Evolutionary conservation across 139 green algal species (phyloP), one percentile per base, ranked within the genome.

Genomic region (Raphidocelis subcapitata): DNA sequence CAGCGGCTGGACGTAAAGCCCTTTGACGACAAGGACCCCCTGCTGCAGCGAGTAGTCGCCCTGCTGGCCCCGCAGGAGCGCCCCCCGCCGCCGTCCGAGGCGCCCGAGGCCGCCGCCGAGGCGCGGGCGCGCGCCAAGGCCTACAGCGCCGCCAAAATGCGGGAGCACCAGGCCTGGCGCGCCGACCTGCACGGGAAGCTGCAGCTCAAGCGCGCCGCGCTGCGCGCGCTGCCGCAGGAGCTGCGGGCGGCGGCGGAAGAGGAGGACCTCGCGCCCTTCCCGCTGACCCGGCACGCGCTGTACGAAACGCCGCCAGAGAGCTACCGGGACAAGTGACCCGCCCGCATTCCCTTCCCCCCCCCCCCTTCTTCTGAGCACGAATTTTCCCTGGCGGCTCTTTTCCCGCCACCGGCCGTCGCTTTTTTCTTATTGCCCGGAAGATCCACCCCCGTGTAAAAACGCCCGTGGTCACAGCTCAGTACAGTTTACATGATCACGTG

Each of bases 1-100:
- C 51, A 67, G 63, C 59, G 59, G 15, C 47, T 78, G 49, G 72
- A 72, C 15, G 62, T 24, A 33, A 72, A 67, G 51, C 62, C 62
- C 5, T 72, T 78, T 62, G 63, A 72, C 55, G 72, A 72, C 2
- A 78, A 78, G 37, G 52, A 78, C 54, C 72, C 72, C 3, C 54
- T 73, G 3, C 62, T 62, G 29, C 72, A 78, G 63, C 61, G 62
- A 10, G 28, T 78, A 14, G 62, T 78, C 5, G 28, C 63, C 31
- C 72, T 78, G 72, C 54, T 78, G 28, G 52, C 66, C 18, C 72
- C 72, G 5, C 49, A 62, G 66, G 26, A 35, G 5, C 60, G 60
- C 60, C 37, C 14, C 28, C 49, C 51, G 49, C 51, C 65, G 23
- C 24, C 51, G 20, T 5, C 29, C 23, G 35, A 32, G 32, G 26